These are phyloP conservation scores for Aspergillus bridgeri DNA, from an alignment of 495 filamentous ascomycete species.

Conservation along the genomic window DNA sequence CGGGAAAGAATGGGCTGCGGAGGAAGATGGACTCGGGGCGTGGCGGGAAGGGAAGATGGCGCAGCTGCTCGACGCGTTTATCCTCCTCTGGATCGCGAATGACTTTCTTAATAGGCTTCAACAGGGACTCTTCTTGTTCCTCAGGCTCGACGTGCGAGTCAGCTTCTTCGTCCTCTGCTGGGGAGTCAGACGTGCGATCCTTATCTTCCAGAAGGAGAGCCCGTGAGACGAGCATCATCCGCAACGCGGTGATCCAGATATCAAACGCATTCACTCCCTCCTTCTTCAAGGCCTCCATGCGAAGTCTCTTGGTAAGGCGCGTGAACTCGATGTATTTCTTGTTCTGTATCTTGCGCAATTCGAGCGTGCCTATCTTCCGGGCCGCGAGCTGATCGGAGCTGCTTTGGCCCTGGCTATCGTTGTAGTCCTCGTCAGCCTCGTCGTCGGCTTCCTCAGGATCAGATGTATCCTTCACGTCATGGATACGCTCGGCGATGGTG, in stretches of 20 bases:
- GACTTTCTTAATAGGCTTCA: neutral
- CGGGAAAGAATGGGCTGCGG: slow-evolving; percentile 16
- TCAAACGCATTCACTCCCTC: slow-evolving; percentile 31
- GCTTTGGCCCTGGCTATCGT: neutral
- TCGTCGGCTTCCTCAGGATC: slow-evolving; percentile 11
- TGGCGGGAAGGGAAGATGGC: neutral
- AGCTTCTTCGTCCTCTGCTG: slow-evolving; percentile 9
- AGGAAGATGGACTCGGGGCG: too few species aligned
- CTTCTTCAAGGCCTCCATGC: slow-evolving; percentile 21
- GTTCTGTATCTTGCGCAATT: slow-evolving; percentile 19
- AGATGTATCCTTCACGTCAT: slow-evolving; percentile 8
- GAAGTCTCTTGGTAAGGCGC: slow-evolving; percentile 22
- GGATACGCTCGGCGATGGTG: slow-evolving; percentile 48
- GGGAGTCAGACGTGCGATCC: slow-evolving; percentile 10
- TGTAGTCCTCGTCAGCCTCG: slow-evolving; percentile 5
- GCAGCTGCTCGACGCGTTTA: neutral
- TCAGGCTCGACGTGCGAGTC: neutral
- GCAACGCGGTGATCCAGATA: slow-evolving; percentile 32
- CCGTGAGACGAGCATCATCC: slow-evolving; percentile 31
- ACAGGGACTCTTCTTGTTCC: too few species aligned
- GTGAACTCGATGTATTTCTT: slow-evolving; percentile 18
- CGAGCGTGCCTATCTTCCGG: slow-evolving; percentile 6
- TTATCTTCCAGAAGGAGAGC: slow-evolving; percentile 26
- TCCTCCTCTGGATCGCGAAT: neutral
- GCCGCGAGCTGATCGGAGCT: neutral